Evolutionary conservation across 2,329 filamentous ascomycete species (phyloP).

Genomic region (Colletotrichum siamense): DNA sequence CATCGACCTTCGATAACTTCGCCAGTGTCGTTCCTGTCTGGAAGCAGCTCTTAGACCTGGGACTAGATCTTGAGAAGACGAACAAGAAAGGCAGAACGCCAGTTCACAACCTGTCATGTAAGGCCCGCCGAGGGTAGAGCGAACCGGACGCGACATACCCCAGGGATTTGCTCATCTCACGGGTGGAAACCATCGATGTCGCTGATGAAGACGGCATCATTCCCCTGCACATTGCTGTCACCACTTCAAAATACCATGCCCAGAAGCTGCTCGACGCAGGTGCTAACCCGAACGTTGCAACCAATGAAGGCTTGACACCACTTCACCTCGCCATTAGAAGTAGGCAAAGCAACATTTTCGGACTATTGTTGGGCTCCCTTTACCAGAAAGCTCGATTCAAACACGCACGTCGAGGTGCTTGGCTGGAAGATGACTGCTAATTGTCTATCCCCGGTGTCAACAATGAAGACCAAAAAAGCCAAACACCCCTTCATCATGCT

Average conservation of each 20-base stretch:
- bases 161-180: conserved; percentile 23
- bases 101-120: conserved; percentile 25
- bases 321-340: conserved; percentile 44
- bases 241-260: conserved; percentile 25
- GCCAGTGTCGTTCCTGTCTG: not conserved
- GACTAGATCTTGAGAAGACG: conserved; percentile 16
- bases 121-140: not conserved
- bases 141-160: not conserved
- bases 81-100: conserved; percentile 27
- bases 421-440: rapidly evolving
- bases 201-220: conserved; percentile 17
- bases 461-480: not conserved
- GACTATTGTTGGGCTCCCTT: conserved; percentile 27
- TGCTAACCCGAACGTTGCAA: conserved; percentile 35
- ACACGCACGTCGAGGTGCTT: not conserved
- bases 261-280: conserved; percentile 38
- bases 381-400: not conserved
- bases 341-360: conserved; percentile 38
- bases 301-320: conserved; percentile 37
- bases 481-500: conserved; percentile 30
- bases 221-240: conserved; percentile 29
- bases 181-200: not conserved
- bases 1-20: not conserved
- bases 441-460: not conserved
- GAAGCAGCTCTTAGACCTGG: conserved; percentile 17